Conservation (phyloP, 1,284 basidiomycete genomes). For the Papiliotrema laurentii region DNA sequence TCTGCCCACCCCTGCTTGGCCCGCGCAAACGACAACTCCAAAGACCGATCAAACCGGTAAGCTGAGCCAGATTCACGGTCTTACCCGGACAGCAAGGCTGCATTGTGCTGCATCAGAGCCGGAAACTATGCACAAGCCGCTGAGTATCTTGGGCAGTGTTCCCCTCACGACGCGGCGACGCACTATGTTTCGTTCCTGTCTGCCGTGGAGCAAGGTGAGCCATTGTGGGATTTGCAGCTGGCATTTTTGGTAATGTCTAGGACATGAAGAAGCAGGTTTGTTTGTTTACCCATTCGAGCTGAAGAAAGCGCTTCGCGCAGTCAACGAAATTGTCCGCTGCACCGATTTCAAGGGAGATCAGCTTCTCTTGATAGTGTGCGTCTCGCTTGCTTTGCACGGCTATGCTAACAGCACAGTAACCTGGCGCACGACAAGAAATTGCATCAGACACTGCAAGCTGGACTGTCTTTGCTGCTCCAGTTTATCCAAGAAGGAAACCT, state of each 20-base stretch:
- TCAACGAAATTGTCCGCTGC: not conserved
- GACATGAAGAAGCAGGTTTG: not conserved
- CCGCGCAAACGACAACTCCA: not conserved
- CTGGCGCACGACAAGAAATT: not conserved
- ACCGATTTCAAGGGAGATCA: not conserved
- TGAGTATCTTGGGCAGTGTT: not conserved
- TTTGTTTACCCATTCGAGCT: not conserved
- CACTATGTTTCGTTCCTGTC: not conserved
- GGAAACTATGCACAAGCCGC: not conserved
- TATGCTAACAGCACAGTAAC: not conserved
- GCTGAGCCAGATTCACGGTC: not conserved
- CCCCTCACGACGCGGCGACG: not conserved
- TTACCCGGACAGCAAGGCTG: not conserved
- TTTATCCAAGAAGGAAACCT: not conserved
- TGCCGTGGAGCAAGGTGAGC: not conserved
- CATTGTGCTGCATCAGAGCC: not conserved
- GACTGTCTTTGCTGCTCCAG: not conserved
- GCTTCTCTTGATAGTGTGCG: not conserved
- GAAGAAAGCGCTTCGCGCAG: not conserved
- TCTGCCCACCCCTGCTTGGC: not conserved
- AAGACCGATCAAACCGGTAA: not conserved
- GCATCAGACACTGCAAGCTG: not conserved
- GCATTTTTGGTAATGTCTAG: not conserved
- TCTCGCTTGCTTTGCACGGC: not conserved
- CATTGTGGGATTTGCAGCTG: not conserved